Percentiles rank a stretch among this genome's conserved stretches.
Conservation (phyloP, 768 basidiomycete genomes). For the Leucocoprinus birnbaumii region DNA sequence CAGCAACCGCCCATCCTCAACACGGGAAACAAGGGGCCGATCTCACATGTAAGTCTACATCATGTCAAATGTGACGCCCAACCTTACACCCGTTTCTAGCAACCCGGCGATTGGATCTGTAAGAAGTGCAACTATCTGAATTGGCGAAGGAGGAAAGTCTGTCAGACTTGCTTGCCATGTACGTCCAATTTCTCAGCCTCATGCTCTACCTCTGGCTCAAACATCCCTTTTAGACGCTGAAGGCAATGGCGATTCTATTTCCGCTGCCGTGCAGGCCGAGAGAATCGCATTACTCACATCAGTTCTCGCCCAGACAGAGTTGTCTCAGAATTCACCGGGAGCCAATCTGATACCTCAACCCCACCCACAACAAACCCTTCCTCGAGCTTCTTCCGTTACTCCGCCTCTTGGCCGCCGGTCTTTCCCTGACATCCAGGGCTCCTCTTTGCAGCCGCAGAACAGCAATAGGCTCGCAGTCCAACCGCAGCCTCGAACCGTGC, state of each 20-base stretch:
- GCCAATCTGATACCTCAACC: slow-evolving; percentile 12
- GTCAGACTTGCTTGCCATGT: slow-evolving; percentile 88
- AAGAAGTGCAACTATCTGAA: slow-evolving; percentile 84
- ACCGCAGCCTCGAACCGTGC: slow-evolving; percentile 28
- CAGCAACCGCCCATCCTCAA: slow-evolving; percentile 87
- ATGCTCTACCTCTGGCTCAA: slow-evolving; percentile 4
- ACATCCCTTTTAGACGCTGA: slow-evolving; percentile 61
- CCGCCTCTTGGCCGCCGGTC: slow-evolving; percentile 41
- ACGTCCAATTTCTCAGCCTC: slow-evolving; percentile 24
- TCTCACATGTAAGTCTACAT: slow-evolving; percentile 65
- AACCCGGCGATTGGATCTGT: slow-evolving; percentile 83
- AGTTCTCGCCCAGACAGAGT: slow-evolving; percentile 60
- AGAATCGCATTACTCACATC: slow-evolving; percentile 78
- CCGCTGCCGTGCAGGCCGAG: slow-evolving; percentile 80
- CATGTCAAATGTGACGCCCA: slow-evolving; percentile 16
- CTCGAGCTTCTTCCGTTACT: slow-evolving; percentile 43
- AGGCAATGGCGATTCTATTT: slow-evolving; percentile 86
- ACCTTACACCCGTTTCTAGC: slow-evolving; percentile 30
- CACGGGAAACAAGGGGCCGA: slow-evolving; percentile 85
- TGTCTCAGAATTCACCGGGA: slow-evolving; percentile 14
- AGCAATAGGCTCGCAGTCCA: slow-evolving; percentile 3
- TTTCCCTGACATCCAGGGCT: slow-evolving; percentile 31
- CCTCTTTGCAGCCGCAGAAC: slow-evolving; percentile 19
- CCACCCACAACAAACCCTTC: slow-evolving; percentile 18
- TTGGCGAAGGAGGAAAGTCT: slow-evolving; percentile 85